A percentile compares a stretch with the other conserved stretches of the same genome.
Conservation (phyloP, 768 basidiomycete genomes). For the Xanthoconium purpureum region DNA sequence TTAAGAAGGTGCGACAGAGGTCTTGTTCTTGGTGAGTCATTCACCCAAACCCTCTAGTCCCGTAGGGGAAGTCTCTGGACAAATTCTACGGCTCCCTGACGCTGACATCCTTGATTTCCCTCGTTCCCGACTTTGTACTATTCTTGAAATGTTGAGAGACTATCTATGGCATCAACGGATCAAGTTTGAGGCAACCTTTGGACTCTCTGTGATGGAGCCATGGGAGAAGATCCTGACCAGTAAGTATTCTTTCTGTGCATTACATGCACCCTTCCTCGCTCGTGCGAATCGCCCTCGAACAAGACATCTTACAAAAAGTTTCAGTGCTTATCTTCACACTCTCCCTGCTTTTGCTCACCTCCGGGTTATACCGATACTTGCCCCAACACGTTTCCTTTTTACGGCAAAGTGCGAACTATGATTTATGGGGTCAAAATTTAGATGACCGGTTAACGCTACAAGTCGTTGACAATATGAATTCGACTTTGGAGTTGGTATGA, state of each 20-base stretch:
- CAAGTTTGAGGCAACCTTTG: conserved; percentile 52
- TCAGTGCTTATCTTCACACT: conserved; percentile 43
- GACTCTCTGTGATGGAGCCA: conserved; percentile 57
- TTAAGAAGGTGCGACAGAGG: too few species aligned
- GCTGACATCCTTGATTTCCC: background rate
- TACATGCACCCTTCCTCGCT: background rate
- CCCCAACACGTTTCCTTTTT: conserved; percentile 56
- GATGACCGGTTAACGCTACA: conserved; percentile 23
- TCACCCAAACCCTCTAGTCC: too few species aligned
- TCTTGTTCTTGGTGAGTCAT: too few species aligned
- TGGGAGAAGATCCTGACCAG: conserved; percentile 65
- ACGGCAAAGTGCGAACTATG: conserved; percentile 54
- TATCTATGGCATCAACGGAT: conserved; percentile 28
- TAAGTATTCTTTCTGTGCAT: conserved; percentile 34
- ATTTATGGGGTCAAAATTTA: conserved; percentile 55
- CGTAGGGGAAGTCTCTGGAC: too few species aligned
- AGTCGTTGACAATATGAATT: too few species aligned
- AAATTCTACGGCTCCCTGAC: too few species aligned
- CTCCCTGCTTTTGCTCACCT: conserved; percentile 41
- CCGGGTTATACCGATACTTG: conserved; percentile 54
- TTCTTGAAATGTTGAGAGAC: conserved; percentile 20
- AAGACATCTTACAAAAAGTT: conserved; percentile 4
- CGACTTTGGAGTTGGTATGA: too few species aligned
- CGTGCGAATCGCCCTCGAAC: background rate
- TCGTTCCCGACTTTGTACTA: background rate